Conservation (phyloP, 805 yeast genomes). For the Kodamaea kakaduensis region DNA sequence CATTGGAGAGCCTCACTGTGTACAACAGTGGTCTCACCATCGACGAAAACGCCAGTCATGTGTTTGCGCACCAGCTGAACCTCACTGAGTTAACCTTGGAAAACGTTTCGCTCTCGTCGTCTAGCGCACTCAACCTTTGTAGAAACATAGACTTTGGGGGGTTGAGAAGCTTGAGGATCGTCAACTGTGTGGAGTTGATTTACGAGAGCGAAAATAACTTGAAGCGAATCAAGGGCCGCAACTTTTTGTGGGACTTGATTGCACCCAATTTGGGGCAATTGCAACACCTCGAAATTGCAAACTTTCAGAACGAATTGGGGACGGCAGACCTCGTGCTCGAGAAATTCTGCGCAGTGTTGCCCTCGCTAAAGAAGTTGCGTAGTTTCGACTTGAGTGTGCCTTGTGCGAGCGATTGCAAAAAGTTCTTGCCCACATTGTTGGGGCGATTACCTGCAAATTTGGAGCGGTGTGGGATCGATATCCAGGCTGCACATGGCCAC, state of each 20-base stretch:
- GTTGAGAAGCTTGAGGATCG: slow-evolving; percentile 1
- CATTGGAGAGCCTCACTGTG: background rate
- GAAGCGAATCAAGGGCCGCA: slow-evolving; percentile 3
- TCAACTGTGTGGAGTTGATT: slow-evolving; percentile 7
- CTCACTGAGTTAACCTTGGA: slow-evolving; percentile 3
- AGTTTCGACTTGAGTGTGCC: background rate
- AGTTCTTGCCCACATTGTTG: slow-evolving; percentile 1
- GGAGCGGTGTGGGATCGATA: background rate
- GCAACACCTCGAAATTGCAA: slow-evolving; percentile 1
- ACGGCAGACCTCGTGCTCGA: slow-evolving; percentile 1
- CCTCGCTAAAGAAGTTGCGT: background rate
- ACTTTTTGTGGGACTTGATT: slow-evolving; percentile 4
- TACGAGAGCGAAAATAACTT: slow-evolving; percentile 2
- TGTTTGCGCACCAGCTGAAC: background rate
- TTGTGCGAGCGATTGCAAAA: slow-evolving; percentile 3
- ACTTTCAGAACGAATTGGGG: slow-evolving; percentile 8
- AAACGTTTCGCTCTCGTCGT: slow-evolving; percentile 4
- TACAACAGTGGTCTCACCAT: slow-evolving; percentile 3
- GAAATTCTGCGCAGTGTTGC: slow-evolving; percentile 1
- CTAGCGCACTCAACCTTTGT: background rate
- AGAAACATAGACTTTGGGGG: background rate
- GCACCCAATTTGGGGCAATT: slow-evolving; percentile 1
- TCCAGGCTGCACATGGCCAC: background rate
- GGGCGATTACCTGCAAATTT: background rate
- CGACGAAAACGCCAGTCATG: slow-evolving; percentile 1